These are phyloP conservation scores for Scolecobasidium constrictum DNA, from an alignment of 2,329 filamentous ascomycete genomes.

Conservation along the genomic window DNA sequence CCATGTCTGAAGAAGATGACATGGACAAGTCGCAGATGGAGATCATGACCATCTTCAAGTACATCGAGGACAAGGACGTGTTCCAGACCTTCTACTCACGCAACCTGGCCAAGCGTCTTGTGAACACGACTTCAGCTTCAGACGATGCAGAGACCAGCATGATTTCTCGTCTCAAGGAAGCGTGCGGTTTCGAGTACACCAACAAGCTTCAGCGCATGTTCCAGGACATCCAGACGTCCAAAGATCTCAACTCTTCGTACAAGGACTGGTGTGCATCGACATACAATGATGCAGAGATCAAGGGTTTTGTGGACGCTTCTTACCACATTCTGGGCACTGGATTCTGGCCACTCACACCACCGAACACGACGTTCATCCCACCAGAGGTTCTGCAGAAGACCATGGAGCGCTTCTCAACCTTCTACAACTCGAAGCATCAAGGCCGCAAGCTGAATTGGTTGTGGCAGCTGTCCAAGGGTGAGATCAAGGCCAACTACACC, in stretches of 20 bases:
- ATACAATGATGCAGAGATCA: slow-evolving; percentile 53
- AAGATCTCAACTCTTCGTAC: slow-evolving; percentile 87
- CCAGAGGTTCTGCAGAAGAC: slow-evolving; percentile 77
- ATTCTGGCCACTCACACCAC: slow-evolving; percentile 89
- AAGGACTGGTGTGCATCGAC: slow-evolving; percentile 61
- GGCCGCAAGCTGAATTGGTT: slow-evolving; percentile 95
- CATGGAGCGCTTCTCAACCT: slow-evolving; percentile 78
- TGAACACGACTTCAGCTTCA: slow-evolving; percentile 89
- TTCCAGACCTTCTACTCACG: slow-evolving; percentile 99
- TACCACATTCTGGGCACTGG: slow-evolving; percentile 93
- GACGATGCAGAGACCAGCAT: slow-evolving; percentile 98
- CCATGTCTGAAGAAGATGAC: slow-evolving; percentile 86
- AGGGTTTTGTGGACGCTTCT: slow-evolving; percentile 67
- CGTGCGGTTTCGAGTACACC: slow-evolving; percentile 97
- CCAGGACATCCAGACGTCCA: slow-evolving; percentile 98
- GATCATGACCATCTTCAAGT: slow-evolving; percentile 99
- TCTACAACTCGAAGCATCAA: slow-evolving; percentile 94
- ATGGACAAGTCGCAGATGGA: slow-evolving; percentile 79
- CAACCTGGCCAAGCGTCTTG: slow-evolving; percentile 87
- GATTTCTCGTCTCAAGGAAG: slow-evolving; percentile 98
- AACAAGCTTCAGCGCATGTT: slow-evolving; percentile 99
- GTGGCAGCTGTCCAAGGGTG: slow-evolving; percentile 97
- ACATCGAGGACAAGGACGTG: slow-evolving; percentile 99
- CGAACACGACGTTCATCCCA: slow-evolving; percentile 78
- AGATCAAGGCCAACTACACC: slow-evolving; percentile 88